Evolutionary conservation across 257 asterid genomes (phyloP), one percentile per base, ranked within the genome.

Genomic region (Forsythia viridissima): DNA sequence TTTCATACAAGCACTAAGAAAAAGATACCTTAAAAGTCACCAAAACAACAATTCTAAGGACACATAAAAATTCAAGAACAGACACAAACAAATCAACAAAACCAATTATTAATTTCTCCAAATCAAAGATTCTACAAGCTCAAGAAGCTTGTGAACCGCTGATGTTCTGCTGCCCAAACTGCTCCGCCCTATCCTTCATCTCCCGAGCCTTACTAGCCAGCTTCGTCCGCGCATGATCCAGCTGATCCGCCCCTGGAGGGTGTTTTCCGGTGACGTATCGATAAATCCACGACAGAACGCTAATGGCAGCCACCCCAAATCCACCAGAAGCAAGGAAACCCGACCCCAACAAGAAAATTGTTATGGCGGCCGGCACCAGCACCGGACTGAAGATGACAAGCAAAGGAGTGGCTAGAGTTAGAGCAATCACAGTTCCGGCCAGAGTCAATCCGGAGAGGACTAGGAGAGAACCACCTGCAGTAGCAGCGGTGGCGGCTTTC

Each of bases 271-370:
- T 86, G 38, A 84, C 85, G 55, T 84, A 81, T 38, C 82, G 24
- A 18, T 84, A 86, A 16, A 84, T 86, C 90, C 88, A 86, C 0
- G 90, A 77, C 6, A 86, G 74, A 37, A 86, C 86, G 13, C 85
- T 82, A 40, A 86, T 0, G 0, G 90, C 87, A 0, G 90, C 87
- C 12, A 85, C 83, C 38, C 86, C 84, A 38, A 83, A 77, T 0
- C 76, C 84, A 11, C 84, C 84, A 16, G 80, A 80, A 5, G 80
- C 37, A n/a, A 83, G 71, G 48, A 83, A 57, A 0, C 79, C 84
- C 2, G 79, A 9, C 11, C 73, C 41, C 7, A 78, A 72, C 0
- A 79, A 70, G 0, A 65, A 76, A 46, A 76, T 46, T 0, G 80
- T 37, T 3, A 76, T 2, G 30, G 67, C 75, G 3, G 84, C 81